Percentiles rank a stretch among this genome's conserved stretches.
Evolutionary conservation across 306 rosid species (phyloP).

Genomic region (Alnus glutinosa): DNA sequence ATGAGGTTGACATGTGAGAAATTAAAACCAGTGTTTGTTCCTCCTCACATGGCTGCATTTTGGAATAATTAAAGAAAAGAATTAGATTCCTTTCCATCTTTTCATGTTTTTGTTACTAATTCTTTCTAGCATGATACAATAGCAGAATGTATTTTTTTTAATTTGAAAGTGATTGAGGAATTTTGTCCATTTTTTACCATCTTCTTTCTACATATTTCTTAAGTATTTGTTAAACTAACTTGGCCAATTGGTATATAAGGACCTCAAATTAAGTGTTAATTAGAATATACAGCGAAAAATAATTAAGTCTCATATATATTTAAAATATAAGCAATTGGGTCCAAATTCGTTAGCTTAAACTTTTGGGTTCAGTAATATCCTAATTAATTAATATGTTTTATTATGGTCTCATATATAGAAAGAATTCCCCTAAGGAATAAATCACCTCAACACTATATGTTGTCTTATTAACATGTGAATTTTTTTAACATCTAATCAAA

Average conservation of each 20-base stretch:
- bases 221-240: too few species aligned
- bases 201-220: not conserved
- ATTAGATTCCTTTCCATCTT: conserved; percentile 9
- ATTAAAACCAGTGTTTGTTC: not conserved
- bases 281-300: too few species aligned
- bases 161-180: not conserved
- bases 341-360: too few species aligned
- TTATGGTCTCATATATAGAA: too few species aligned
- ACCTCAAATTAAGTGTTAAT: too few species aligned
- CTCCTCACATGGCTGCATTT: conserved; percentile 6
- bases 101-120: conserved; percentile 4
- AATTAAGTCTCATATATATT: too few species aligned
- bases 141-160: not conserved
- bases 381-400: too few species aligned
- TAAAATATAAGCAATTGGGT: too few species aligned
- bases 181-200: too few species aligned
- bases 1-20: not conserved
- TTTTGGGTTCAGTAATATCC: too few species aligned
- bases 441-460: too few species aligned
- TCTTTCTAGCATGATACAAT: not conserved
- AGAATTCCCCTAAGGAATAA: too few species aligned
- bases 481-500: not conserved
- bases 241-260: not conserved
- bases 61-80: conserved; percentile 7
- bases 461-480: not conserved